A percentile compares a stretch with the other conserved stretches of the same genome.
Conservation (phyloP, 169 alveolate species). For the Sarcocystis neurona region DNA sequence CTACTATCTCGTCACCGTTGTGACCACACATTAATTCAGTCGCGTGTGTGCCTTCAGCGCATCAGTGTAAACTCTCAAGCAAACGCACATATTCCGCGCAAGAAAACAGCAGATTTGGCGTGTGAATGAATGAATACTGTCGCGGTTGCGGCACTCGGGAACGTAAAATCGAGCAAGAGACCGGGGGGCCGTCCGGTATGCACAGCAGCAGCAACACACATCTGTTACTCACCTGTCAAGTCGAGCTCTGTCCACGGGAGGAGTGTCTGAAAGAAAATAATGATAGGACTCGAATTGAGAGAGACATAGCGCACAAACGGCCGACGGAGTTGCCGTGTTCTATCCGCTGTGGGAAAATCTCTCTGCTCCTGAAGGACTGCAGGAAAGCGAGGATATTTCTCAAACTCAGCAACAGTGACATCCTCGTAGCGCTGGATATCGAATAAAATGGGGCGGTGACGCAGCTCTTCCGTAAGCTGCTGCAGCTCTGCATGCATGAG, state of each 20-base stretch:
- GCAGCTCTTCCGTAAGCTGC: not conserved
- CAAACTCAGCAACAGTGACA: conserved; percentile 39
- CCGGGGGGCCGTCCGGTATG: no score
- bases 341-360: not conserved
- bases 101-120: no score
- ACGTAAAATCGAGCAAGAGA: no score
- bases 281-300: conserved; percentile 14
- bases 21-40: no score
- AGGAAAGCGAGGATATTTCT: not conserved
- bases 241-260: conserved; percentile 54
- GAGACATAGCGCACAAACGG: conserved; percentile 5
- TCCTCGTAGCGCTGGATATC: conserved; percentile 20
- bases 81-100: no score
- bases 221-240: conserved; percentile 53
- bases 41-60: no score
- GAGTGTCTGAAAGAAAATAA: conserved; percentile 31
- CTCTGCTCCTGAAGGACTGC: not conserved
- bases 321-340: not conserved
- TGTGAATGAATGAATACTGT: no score
- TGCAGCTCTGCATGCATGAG: not conserved
- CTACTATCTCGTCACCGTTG: no score
- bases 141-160: no score
- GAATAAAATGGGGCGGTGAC: not conserved
- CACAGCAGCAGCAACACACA: no score
- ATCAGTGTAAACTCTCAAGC: no score